Base-by-base conservation (phyloP, 2,329 filamentous ascomycete species). In the Pseudogymnoascus sp. region DNA sequence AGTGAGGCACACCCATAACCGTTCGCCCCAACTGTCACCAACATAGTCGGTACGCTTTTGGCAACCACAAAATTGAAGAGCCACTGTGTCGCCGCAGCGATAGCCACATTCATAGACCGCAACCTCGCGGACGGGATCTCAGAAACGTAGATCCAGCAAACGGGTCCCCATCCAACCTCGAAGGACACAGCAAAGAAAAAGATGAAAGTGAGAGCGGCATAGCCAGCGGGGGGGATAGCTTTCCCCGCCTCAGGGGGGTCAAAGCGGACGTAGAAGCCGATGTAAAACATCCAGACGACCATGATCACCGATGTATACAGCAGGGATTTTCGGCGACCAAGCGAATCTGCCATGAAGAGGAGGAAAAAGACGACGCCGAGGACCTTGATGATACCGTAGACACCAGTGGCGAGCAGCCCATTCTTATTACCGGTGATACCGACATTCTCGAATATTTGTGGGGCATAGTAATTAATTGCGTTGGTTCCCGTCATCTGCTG, bases 21-120 rank as follows among this genome's bases (percentile, higher is more conserved):
- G 43, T 70, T 71, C 5, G 62, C 62, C 23, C 46, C 46, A 12
- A 53, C 46, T 16, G 46, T 53, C n/a, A 64, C 67, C 28, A 71
- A 63, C 66, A 69, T 66, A 7, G 63, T 65, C 1, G 66, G 66
- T 1, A 68, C 69, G 11, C 69, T 67, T 4, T 68, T 77, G 1
- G 88, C 86, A 63, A 90, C 83, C 23, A 89, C 80, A 66, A 90
- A 88, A 71, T 90, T 90, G 75, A 90, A 89, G 1, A 90, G 75
- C 87, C 87, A 88, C 70, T 90, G 86, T 0, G 84, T 87, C 1
- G 83, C 85, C 0, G 87, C 86, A 0, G 81, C 87, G 42, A 89
- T 79, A 2, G 86, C 81, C 21, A 89, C 86, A 68, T 88, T 88
- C 65, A 85, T 74, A 21, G 83, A 83, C 63, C 87, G 78, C 9